phyloP scores from a whole-genome alignment of 306 rosid species.

The Betula pendula region DNA sequence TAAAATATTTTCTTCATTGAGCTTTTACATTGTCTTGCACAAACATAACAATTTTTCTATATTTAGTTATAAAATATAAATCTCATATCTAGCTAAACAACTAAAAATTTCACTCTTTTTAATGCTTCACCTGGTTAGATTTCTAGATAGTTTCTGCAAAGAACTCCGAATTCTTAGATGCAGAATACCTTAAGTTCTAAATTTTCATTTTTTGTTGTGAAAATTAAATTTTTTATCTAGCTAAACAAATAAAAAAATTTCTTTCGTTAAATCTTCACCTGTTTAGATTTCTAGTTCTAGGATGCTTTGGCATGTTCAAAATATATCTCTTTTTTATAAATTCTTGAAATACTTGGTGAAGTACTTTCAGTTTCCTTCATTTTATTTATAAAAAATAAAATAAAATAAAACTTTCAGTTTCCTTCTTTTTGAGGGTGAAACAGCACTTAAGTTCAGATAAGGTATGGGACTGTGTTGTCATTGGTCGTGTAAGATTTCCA shows the following conservation, averaged over 20 bases:
- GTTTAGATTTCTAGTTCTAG: background rate
- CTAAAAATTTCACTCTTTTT: background rate
- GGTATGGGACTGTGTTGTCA: background rate
- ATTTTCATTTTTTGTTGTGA: background rate
- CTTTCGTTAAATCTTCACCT: background rate
- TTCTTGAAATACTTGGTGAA: background rate
- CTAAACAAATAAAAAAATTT: background rate
- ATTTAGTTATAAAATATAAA: background rate
- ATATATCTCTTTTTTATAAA: background rate
- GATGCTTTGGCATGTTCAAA: constrained; percentile 1
- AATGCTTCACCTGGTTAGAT: background rate
- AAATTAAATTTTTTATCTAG: background rate
- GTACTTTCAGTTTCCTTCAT: background rate
- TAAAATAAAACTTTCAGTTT: background rate
- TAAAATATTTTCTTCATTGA: too few relatives aligned
- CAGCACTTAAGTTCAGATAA: background rate
- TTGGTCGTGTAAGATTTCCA: background rate
- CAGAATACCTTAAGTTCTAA: background rate
- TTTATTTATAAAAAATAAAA: too few relatives aligned
- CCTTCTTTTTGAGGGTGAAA: background rate
- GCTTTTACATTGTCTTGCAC: too few relatives aligned
- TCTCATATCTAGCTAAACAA: background rate
- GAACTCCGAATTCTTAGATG: background rate
- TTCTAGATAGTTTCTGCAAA: background rate
- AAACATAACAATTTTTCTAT: background rate